These are phyloP conservation scores for Dichomitus squalens DNA, from an alignment of 1,284 basidiomycete species.

Conservation along the genomic window DNA sequence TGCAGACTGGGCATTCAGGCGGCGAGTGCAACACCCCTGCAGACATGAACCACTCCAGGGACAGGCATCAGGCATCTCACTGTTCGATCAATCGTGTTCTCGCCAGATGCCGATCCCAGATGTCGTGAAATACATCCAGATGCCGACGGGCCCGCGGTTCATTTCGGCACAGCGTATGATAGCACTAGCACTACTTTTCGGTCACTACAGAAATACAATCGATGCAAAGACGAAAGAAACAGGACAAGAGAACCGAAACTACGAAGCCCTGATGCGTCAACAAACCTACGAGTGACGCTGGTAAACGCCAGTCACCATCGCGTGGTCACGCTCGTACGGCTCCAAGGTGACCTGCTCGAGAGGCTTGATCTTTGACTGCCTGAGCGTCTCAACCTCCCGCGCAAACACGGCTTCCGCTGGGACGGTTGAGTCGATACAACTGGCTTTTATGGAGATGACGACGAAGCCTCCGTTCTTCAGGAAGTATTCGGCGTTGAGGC, in stretches of 20 bases:
- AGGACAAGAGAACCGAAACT: slow-evolving; percentile 11
- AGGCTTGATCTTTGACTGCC: slow-evolving; percentile 85
- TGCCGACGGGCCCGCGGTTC: background rate
- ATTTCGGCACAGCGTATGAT: background rate
- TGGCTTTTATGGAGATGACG: slow-evolving; percentile 99
- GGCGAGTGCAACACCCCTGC: background rate
- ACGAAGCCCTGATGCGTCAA: slow-evolving; percentile 9
- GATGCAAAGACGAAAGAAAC: background rate
- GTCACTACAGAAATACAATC: slow-evolving; percentile 28
- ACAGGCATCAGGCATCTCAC: too few relatives aligned
- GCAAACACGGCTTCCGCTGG: slow-evolving; percentile 92
- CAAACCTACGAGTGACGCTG: slow-evolving; percentile 43
- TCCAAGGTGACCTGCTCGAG: slow-evolving; percentile 93
- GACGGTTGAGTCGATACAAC: slow-evolving; percentile 96
- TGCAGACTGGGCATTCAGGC: background rate
- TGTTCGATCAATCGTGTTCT: too few relatives aligned
- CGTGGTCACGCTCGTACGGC: slow-evolving; percentile 82
- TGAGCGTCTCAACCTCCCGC: slow-evolving; percentile 85
- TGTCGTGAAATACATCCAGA: background rate
- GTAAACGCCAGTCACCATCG: slow-evolving; percentile 77
- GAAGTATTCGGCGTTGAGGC: slow-evolving; percentile 94
- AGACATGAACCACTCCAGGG: background rate
- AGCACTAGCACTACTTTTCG: slow-evolving; percentile 26
- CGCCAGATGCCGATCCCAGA: background rate
- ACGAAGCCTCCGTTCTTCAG: slow-evolving; percentile 93